Evolutionary conservation across 2,329 filamentous ascomycete genomes (phyloP).

Genomic region (Trichoderma aggressivum): DNA sequence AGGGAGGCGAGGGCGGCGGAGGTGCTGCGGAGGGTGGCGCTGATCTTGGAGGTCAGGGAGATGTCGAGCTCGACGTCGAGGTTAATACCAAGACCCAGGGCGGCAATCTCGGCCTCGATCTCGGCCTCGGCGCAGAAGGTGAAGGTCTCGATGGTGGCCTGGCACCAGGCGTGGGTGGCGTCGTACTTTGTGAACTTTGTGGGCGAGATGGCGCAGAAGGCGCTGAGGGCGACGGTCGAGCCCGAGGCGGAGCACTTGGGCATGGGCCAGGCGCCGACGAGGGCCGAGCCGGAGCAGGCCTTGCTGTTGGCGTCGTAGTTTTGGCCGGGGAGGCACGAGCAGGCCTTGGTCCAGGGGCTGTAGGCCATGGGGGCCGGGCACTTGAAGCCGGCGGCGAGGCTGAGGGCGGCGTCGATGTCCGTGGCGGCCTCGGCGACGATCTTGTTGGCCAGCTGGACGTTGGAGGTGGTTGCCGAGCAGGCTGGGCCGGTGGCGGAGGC

Average conservation of each 20-base stretch:
- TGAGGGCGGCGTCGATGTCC: not conserved
- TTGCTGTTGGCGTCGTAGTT: conserved; percentile 34
- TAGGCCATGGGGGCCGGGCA: conserved; percentile 37
- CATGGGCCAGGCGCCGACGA: conserved; percentile 35
- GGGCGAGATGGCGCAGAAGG: conserved; percentile 36
- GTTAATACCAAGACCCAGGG: conserved; percentile 25
- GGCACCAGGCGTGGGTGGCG: conserved; percentile 35
- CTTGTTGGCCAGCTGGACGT: conserved; percentile 21
- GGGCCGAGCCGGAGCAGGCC: conserved; percentile 28
- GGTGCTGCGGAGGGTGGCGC: conserved; percentile 32
- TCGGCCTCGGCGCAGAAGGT: conserved; percentile 34
- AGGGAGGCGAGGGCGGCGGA: conserved; percentile 33
- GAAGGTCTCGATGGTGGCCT: conserved; percentile 33
- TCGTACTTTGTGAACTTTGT: conserved; percentile 37
- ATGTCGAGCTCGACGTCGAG: conserved; percentile 25
- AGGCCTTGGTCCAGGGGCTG: conserved; percentile 39
- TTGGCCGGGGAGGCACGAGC: conserved; percentile 43
- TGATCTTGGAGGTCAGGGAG: conserved; percentile 24
- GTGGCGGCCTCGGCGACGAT: conserved; percentile 17
- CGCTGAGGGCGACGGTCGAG: conserved; percentile 28
- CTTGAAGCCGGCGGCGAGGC: conserved; percentile 25
- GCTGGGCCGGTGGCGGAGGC: conserved; percentile 23
- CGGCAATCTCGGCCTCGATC: conserved; percentile 28
- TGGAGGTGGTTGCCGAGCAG: not conserved
- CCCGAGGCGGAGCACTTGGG: conserved; percentile 28